Evolutionary conservation across 306 rosid genomes (phyloP), one percentile per base, ranked within the genome.

Genomic region (Quercus gilva): DNA sequence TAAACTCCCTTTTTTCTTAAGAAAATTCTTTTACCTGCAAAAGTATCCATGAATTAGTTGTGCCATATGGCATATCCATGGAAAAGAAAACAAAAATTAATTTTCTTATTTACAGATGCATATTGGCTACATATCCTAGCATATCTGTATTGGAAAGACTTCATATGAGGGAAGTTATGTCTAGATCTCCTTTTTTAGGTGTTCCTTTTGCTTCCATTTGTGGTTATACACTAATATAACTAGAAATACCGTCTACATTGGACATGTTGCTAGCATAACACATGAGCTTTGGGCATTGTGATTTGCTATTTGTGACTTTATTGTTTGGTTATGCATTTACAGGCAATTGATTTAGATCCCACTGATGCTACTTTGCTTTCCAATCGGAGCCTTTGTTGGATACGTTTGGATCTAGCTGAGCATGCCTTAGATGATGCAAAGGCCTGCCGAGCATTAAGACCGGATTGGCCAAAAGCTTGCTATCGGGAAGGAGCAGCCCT

Each of bases 391-490:
- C 97, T 95, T 29, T 95, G 98, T 77, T 91, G 97, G 96, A 80
- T 95, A 55, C 89, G 86, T 59, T 80, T 90, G 81, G 98, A 94
- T 61, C 99, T 93, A 88, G 84, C 96, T 2, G 98, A 95, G 84
- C 92, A 84, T 10, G 97, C 99, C 84, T 85, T 95, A 77, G 91
- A 86, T 55, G 99, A 95, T 82, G 99, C 97, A 74, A 95, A 90
- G 87, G 86, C 91, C 45, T 93, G 96, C 83, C 86, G 97, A 87
- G 87, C 87, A 55, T 78, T 93, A 84, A 89, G 85, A 85, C 97
- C 99, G 18, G 93, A 93, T 81, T 95, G 99, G 99, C 81, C 94
- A 21, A 95, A 95, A 87, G 97, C 96, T 84, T 93, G 99, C 86
- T 95, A 90, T 61, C 91, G 98, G 19, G 99, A 91, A 91, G 99